A percentile compares a stretch with the other conserved stretches of the same genome.
These are phyloP conservation scores for Termitomyces sp. DNA, from an alignment of 768 basidiomycete species.

Conservation along the genomic window DNA sequence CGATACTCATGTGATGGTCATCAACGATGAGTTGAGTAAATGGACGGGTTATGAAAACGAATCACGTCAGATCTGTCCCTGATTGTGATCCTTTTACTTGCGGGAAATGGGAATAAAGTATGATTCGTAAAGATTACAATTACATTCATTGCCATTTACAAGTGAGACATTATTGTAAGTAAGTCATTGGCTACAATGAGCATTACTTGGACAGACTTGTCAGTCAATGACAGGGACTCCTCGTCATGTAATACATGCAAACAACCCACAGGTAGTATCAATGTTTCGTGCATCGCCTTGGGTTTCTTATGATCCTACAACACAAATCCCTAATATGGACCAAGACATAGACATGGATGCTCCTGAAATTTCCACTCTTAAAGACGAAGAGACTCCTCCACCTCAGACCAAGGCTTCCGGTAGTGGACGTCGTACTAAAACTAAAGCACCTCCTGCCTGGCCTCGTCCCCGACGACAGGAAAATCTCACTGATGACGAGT, in stretches of 20 bases:
- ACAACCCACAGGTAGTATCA: conserved; percentile 28
- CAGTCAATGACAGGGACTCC: conserved; percentile 5
- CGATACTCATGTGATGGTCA: conserved; percentile 51
- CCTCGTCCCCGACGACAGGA: conserved; percentile 16
- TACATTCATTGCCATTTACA: background rate
- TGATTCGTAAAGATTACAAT: background rate
- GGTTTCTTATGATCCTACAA: conserved; percentile 47
- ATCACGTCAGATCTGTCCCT: conserved; percentile 29
- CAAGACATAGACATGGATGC: conserved; percentile 67
- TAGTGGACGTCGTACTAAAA: conserved; percentile 16
- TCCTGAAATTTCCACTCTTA: conserved; percentile 75
- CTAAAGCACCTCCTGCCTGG: conserved; percentile 14
- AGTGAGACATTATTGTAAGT: background rate
- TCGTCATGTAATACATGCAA: conserved; percentile 31
- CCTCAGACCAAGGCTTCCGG: conserved; percentile 32
- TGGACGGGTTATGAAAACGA: conserved; percentile 59
- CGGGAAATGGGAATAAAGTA: background rate
- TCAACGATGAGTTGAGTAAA: conserved; percentile 51
- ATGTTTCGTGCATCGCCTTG: conserved; percentile 62
- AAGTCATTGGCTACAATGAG: background rate
- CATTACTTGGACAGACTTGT: conserved; percentile 6
- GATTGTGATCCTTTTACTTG: background rate
- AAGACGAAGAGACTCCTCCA: conserved; percentile 68
- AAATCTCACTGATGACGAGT: conserved; percentile 40
- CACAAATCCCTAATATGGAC: conserved; percentile 28